These are phyloP conservation scores for Arthrobotrys iridis DNA, from an alignment of 2,329 filamentous ascomycete genomes.

Conservation along the genomic window DNA sequence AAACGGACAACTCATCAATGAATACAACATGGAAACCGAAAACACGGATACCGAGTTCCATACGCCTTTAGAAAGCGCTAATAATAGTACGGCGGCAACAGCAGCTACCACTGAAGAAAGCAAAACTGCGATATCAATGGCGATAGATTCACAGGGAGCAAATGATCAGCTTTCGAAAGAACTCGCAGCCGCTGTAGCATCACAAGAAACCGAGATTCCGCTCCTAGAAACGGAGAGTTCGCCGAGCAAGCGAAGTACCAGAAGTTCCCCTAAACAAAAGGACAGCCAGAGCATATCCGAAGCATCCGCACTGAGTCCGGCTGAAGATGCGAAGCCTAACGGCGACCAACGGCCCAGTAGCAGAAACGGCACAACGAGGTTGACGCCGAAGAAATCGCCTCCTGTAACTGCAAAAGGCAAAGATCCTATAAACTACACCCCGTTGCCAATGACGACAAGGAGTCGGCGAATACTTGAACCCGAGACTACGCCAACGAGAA, in stretches of 20 bases:
- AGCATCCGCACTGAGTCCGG: background rate
- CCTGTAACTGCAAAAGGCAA: conserved; percentile 19
- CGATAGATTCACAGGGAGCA: conserved; percentile 7
- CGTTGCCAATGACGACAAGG: conserved; percentile 49
- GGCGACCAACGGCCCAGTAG: conserved; percentile 1
- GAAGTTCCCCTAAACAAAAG: conserved; percentile 31
- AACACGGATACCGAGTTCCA: conserved; percentile 40
- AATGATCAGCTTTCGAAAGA: conserved; percentile 38
- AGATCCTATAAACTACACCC: conserved; percentile 18
- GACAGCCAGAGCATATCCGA: background rate
- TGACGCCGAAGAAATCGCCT: conserved; percentile 45
- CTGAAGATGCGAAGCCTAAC: conserved; percentile 11
- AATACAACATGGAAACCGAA: conserved; percentile 47
- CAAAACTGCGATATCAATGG: background rate
- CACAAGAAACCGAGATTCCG: background rate
- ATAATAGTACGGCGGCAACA: no score
- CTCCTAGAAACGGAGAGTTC: conserved; percentile 5
- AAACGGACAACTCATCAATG: background rate
- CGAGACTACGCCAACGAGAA: conserved; percentile 43
- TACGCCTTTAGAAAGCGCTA: conserved; percentile 24
- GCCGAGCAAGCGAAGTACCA: conserved; percentile 22
- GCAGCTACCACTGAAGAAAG: background rate
- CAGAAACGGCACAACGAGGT: background rate
- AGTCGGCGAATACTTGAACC: conserved; percentile 35
- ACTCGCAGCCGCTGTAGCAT: background rate